Evolutionary conservation across 2,329 filamentous ascomycete species (phyloP).

Genomic region (Pestalotiopsis sp.): DNA sequence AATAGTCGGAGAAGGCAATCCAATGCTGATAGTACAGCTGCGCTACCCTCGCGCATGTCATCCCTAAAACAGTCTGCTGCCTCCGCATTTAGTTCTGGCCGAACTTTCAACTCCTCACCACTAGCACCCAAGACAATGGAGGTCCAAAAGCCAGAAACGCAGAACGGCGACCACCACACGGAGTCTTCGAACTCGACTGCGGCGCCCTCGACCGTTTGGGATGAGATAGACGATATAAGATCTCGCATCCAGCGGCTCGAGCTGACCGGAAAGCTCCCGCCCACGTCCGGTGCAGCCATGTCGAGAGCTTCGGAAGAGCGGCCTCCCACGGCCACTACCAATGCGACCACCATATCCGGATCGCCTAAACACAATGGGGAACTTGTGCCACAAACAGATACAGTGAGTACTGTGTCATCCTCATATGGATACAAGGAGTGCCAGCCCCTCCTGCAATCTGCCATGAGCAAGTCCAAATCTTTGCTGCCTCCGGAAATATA

Average conservation of each 20-base stretch:
- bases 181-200: conserved; percentile 88
- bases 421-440: conserved; percentile 53
- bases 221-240: conserved; percentile 94
- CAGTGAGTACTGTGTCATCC: conserved; percentile 41
- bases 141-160: conserved; percentile 35
- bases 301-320: conserved; percentile 76
- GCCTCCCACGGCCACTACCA: conserved; percentile 85
- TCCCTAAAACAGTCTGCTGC: conserved; percentile 43
- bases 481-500: conserved; percentile 74
- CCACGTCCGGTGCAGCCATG: conserved; percentile 80
- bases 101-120: conserved; percentile 62
- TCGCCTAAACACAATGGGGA: conserved; percentile 75
- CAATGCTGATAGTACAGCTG: conserved; percentile 48
- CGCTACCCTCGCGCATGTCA: conserved; percentile 43
- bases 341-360: conserved; percentile 82
- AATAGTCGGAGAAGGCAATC: conserved; percentile 43
- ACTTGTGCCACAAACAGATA: conserved; percentile 45
- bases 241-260: conserved; percentile 90
- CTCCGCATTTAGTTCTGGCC: conserved; percentile 38
- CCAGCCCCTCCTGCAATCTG: conserved; percentile 79
- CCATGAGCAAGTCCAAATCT: conserved; percentile 76
- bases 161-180: conserved; percentile 50
- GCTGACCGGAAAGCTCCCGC: conserved; percentile 82
- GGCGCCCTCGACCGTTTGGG: conserved; percentile 93
- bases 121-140: conserved; percentile 52